A percentile compares a stretch with the other conserved stretches of the same genome.
Evolutionary conservation across 768 basidiomycete genomes (phyloP).

Genomic region (Tephrocybe sp.): DNA sequence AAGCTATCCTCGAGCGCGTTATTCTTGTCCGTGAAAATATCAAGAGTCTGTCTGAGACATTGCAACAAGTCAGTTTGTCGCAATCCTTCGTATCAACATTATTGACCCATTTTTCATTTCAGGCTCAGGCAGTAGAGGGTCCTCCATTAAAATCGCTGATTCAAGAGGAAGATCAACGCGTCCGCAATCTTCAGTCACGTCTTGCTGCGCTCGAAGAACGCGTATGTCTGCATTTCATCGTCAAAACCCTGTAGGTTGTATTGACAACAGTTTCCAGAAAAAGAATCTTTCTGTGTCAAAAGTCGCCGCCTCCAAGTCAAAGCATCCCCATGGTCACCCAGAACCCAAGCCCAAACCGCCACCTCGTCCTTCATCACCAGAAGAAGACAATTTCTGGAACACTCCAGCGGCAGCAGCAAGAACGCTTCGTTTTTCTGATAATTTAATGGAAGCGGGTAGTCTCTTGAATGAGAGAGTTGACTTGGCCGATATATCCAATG

Average conservation of each 20-base stretch:
- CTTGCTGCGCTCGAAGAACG: conserved; percentile 39
- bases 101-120: conserved; percentile 16
- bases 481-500: conserved; percentile 46
- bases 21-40: conserved; percentile 37
- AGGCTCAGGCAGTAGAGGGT: conserved; percentile 22
- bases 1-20: conserved; percentile 37
- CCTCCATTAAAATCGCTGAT: conserved; percentile 31
- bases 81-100: not conserved
- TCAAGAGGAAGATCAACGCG: conserved; percentile 39
- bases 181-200: conserved; percentile 34
- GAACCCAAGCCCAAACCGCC: conserved; percentile 17
- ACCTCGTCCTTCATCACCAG: conserved; percentile 26
- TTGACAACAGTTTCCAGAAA: conserved; percentile 20
- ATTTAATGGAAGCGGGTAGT: conserved; percentile 54
- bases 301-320: conserved; percentile 5
- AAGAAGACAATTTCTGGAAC: conserved; percentile 63
- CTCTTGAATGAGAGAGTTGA: conserved; percentile 64
- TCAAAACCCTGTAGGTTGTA: not conserved
- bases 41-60: conserved; percentile 24
- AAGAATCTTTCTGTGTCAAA: conserved; percentile 6
- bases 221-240: conserved; percentile 21
- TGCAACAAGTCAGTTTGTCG: conserved; percentile 28
- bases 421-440: conserved; percentile 61
- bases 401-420: conserved; percentile 54
- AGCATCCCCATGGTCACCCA: conserved; percentile 7